Base-by-base conservation (phyloP, 352 stramenopile species). In the Ophiocytium majus region DNA sequence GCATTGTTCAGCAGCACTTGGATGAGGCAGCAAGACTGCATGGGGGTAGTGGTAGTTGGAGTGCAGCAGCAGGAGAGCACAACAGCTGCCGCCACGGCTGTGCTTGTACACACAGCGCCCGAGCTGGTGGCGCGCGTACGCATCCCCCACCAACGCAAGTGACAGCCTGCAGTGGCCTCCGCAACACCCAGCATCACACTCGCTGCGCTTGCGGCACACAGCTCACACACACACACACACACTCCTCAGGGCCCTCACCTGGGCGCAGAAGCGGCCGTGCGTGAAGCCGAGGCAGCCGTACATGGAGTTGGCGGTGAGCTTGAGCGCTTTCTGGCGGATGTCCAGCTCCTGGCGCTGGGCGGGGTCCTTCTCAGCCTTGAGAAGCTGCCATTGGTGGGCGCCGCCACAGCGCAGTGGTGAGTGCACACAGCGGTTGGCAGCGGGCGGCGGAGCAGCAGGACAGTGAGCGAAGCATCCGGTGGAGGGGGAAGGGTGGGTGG, bases 221-320 rank as follows among this genome's bases (percentile, higher is more conserved):
- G n/a, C n/a, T n/a, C n/a, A n/a, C n/a, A n/a, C n/a, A n/a, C n/a
- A n/a, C n/a, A n/a, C n/a, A n/a, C n/a, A n/a, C n/a, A n/a, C n/a
- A n/a, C n/a, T n/a, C n/a, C n/a, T n/a, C 57, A 71, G 35, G 5
- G 32, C 35, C 5, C 66, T 78, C 32, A 81, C 75, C 75, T 81
- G 75, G 1, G 75, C 75, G 50, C 75, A 81, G 36, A 81, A 81
- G 37, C 75, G 19, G 31, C 75, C 75, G 50, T 81, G 75, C 23
- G 94, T 96, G 90, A 99, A 99, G 80, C 97, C 98, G 31, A 99
- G 92, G 90, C 98, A 99, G 82, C 98, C 98, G 88, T 99, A 99
- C 98, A 99, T 99, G 1, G 96, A 99, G 93, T 99, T 99, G 82
- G 98, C 98, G 23, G 97, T 99, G 57, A 99, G 91, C 88, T 99